Evolutionary conservation across 495 filamentous ascomycete species (phyloP).

Genomic region (Penicillium tannophilum): DNA sequence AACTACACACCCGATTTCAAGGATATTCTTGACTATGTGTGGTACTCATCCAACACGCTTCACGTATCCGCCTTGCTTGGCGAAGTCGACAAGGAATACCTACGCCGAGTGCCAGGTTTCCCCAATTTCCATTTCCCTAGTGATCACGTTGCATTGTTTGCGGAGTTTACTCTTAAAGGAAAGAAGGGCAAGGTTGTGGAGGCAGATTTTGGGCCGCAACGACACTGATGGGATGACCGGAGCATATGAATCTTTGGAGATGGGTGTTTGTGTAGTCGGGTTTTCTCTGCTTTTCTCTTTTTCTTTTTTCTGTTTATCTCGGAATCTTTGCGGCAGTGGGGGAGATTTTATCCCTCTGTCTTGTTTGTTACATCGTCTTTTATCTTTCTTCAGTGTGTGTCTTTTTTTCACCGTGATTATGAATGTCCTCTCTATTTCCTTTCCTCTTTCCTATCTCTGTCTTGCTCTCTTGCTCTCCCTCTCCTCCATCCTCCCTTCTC

Average conservation of each 20-base stretch:
- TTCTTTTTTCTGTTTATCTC: slow-evolving; percentile 36
- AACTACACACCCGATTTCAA: slow-evolving; percentile 93
- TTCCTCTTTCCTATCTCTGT: slow-evolving; percentile 11
- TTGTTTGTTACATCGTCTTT: slow-evolving; percentile 21
- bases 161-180: slow-evolving; percentile 88
- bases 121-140: slow-evolving; percentile 97
- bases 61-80: slow-evolving; percentile 87
- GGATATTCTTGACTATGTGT: slow-evolving; percentile 94
- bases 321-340: slow-evolving; percentile 44
- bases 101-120: slow-evolving; percentile 89
- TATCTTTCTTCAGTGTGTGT: slow-evolving; percentile 20
- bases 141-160: slow-evolving; percentile 91
- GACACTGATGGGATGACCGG: slow-evolving; percentile 46
- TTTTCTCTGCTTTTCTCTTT: slow-evolving; percentile 26
- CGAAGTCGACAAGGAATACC: slow-evolving; percentile 86
- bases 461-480: slow-evolving; percentile 23
- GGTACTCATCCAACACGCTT: slow-evolving; percentile 90
- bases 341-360: slow-evolving; percentile 26
- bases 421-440: slow-evolving; percentile 16
- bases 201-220: slow-evolving; percentile 62
- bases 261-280: slow-evolving; percentile 47
- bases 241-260: slow-evolving; percentile 46
- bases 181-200: slow-evolving; percentile 81
- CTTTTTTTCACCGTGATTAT: slow-evolving; percentile 23
- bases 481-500: slow-evolving; percentile 20